A percentile compares a stretch with the other conserved stretches of the same genome.
Conservation (phyloP, 306 rosid species). For the Acacia confusa region DNA sequence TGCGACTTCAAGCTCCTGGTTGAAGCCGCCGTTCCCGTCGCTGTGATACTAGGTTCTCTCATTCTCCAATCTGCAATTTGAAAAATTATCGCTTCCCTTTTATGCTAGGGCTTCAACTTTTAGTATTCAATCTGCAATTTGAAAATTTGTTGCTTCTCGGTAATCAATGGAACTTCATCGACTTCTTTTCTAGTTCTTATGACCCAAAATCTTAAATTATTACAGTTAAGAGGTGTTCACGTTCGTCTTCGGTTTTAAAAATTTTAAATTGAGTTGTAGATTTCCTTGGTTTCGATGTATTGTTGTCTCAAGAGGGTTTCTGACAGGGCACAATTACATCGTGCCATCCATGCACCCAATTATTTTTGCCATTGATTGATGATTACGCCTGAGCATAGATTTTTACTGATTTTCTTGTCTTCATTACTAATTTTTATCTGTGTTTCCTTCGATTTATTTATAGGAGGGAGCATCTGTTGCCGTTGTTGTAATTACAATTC, state of each 20-base stretch:
- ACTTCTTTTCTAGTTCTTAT: neutral
- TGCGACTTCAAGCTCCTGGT: neutral
- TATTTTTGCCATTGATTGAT: neutral
- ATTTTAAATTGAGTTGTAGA: neutral
- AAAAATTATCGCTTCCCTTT: neutral
- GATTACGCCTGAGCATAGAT: neutral
- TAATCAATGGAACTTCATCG: neutral
- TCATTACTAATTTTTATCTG: neutral
- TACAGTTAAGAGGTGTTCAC: neutral
- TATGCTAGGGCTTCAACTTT: neutral
- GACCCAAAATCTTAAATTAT: neutral
- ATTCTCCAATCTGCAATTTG: neutral
- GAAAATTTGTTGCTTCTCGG: neutral
- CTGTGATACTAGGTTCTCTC: neutral
- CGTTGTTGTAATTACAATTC: neutral
- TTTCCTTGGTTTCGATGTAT: neutral
- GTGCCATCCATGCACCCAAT: neutral
- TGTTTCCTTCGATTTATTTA: neutral
- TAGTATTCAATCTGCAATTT: neutral
- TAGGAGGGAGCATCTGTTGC: neutral
- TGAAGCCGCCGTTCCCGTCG: neutral
- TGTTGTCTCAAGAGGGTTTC: no score
- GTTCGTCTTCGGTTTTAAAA: neutral
- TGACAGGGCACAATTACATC: neutral
- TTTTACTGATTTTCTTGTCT: neutral